Evolutionary conservation across 2,329 filamentous ascomycete species (phyloP), one percentile per base, ranked within the genome.

Genomic region (Fusarium ambrosium): DNA sequence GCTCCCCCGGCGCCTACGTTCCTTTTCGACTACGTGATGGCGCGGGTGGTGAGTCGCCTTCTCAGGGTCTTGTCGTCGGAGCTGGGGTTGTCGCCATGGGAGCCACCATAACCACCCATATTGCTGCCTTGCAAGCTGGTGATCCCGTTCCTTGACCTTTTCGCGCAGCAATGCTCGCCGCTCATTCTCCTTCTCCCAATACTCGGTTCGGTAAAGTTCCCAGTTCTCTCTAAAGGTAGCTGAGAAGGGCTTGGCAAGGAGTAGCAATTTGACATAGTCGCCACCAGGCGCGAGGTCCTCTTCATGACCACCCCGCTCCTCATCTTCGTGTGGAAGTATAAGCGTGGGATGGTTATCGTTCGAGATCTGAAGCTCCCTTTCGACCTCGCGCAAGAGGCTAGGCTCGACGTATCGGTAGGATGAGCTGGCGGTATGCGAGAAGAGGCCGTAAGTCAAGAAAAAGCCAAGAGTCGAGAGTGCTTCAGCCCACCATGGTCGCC

Each of bases 161-260:
- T 88, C 80, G 48, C 94, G 89, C 27, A 98, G 86, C 67, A 93
- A 85, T 4, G 92, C 90, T 14, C 97, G 91, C 3, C 96, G 92
- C 82, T 97, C 95, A 80, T 99, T 99, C 82, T 99, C 97, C 71
- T 92, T 92, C 78, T 98, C 96, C 97, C 97, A 99, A 84, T 98
- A 99, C 70, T 98, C 95, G 37, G 93, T 92, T 63, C 97, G 90
- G 83, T 97, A 99, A 18, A 96, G 88, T 80, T 99, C 97, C 97
- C 97, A 99, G 75, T 98, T 97, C 82, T 98, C 95, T 22, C 97
- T 90, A 80, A 99, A 99, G 56, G 94, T 95, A 0, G 97, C 93
- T 7, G 94, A 97, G 80, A 99, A 99, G 0, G 95, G 95, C 81
- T 99, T 99, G 1, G 97, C 95, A 13, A 98, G 89, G 9, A 99